These are phyloP conservation scores for Begonia loranthoides DNA, from an alignment of 306 rosid species.

Conservation along the genomic window DNA sequence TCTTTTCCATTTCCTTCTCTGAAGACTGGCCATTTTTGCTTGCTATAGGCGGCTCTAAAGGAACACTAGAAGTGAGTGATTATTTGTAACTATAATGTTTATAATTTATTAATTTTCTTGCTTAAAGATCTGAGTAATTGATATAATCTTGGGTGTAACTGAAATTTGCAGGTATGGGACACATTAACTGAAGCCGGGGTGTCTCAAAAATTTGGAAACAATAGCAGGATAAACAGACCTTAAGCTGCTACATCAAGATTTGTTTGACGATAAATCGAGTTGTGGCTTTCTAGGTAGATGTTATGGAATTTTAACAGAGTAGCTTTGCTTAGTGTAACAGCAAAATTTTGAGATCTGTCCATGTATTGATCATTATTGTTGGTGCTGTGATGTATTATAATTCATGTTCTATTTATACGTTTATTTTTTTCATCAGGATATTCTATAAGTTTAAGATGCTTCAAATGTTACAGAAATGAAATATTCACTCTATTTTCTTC, in stretches of 20 bases:
- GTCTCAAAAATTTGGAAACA: constrained; percentile 33
- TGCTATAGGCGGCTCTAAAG: constrained; percentile 86
- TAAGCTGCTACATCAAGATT: constrained; percentile 1
- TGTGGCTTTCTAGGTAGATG: constrained; percentile 8
- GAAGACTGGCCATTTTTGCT: constrained; percentile 71
- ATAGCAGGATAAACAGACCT: constrained; percentile 22
- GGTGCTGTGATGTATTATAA: too few species aligned
- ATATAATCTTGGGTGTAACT: not conserved
- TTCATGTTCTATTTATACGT: too few species aligned
- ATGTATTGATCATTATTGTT: too few species aligned
- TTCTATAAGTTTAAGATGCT: too few species aligned
- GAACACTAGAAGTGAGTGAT: constrained; percentile 53
- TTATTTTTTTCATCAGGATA: too few species aligned
- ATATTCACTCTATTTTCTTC: too few species aligned
- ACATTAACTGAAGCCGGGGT: constrained; percentile 38
- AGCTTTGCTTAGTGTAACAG: too few species aligned
- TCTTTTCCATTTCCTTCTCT: constrained; percentile 59
- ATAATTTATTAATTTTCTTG: constrained; percentile 2
- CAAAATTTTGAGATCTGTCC: too few species aligned
- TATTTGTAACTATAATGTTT: not conserved
- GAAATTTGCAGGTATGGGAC: constrained; percentile 58
- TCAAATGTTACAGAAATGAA: too few species aligned
- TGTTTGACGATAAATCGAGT: not conserved
- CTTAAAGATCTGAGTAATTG: not conserved
- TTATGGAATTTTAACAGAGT: too few species aligned